phyloP scores from a whole-genome alignment of 148 eudicot genomes.

The Diospyros lotus region DNA sequence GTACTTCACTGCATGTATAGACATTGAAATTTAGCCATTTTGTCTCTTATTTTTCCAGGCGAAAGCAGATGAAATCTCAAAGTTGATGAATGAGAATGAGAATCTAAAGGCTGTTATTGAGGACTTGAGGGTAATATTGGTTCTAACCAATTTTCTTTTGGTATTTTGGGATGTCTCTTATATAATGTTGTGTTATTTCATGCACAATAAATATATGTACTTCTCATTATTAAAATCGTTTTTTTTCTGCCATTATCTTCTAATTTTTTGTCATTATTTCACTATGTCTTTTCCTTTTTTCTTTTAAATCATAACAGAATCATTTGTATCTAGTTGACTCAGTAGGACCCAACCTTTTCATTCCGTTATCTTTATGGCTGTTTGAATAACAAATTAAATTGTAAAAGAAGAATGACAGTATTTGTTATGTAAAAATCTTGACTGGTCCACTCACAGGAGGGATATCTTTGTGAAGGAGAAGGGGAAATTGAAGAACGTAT shows the following conservation, averaged over 20 bases:
- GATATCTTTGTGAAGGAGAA: no score
- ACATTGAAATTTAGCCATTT: neutral
- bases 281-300: neutral
- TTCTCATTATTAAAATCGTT: neutral
- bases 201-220: neutral
- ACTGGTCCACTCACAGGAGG: no score
- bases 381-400: neutral
- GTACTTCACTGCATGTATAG: neutral
- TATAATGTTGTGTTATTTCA: neutral
- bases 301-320: neutral
- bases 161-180: neutral
- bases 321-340: neutral
- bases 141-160: neutral
- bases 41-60: conserved; percentile 44
- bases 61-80: conserved; percentile 96
- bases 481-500: no score
- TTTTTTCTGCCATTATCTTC: neutral
- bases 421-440: no score
- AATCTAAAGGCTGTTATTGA: conserved; percentile 65
- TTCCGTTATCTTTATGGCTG: neutral
- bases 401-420: neutral
- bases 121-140: conserved; percentile 55
- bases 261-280: neutral
- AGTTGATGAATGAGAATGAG: conserved; percentile 89
- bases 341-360: neutral